Evolutionary conservation across 371 early-diverging fungal species (phyloP), one percentile per base, ranked within the genome.

Genomic region (Coemansia sp.): DNA sequence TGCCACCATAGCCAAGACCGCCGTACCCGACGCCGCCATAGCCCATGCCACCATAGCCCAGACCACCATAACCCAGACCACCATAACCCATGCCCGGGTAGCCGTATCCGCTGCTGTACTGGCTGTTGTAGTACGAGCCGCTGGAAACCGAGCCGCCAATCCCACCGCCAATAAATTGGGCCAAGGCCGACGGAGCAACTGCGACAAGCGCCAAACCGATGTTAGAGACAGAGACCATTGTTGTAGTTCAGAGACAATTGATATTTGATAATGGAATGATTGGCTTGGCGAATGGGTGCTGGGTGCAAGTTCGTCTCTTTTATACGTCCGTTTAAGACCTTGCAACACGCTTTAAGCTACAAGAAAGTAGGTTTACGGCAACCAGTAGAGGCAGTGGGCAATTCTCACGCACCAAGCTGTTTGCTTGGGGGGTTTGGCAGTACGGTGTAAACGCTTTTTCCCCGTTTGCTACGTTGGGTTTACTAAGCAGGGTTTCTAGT

Each of bases 121-220:
- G 54, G 43, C 62, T 65, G 62, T 74, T 74, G 56, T 74, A 74
- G 66, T 74, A 74, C 4, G 75, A 74, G 38, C 70, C 69, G 5
- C 69, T 64, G 7, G 69, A 69, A 1, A 74, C 62, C 6, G 75
- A 61, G n/a, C 49, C 58, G 14, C 24, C 47, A 8, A 43, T 37
- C 2, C 63, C 64, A 5, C 60, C 60, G 16, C 66, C 74, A 37
- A 69, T 11, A 38, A 58, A 58, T 52, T 74, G 75, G 6, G 55
- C 58, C 36, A 74, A 10, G 7, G 50, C 61, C 5, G 53, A 58
- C 3, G 74, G 64, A 2, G 50, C 60, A n/a, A 52, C 74, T 1
- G 51, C 53, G 7, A 32, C 32, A 9, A 67, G 33, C 5, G 58
- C 56, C 33, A 72, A 32, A 34, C 40, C 43, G 16, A 64, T 16